These are phyloP conservation scores for Verticillium nubilum DNA, from an alignment of 2,329 filamentous ascomycete species.

Conservation along the genomic window DNA sequence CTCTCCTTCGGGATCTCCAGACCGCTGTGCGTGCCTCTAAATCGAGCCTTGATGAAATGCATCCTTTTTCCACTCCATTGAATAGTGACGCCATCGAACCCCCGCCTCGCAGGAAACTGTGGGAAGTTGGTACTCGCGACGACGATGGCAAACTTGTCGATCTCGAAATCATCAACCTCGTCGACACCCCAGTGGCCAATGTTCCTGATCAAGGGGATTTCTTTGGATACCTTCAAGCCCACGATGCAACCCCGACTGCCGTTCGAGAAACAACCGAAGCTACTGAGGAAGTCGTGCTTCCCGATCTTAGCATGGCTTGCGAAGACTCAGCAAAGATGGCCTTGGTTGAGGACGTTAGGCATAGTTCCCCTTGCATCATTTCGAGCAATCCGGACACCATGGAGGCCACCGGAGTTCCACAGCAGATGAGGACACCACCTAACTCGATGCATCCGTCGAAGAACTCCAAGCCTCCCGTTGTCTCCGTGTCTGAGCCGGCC, in stretches of 20 bases:
- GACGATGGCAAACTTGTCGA: conserved; percentile 58
- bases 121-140: conserved; percentile 66
- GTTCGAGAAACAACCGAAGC: not conserved
- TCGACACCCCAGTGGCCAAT: conserved; percentile 31
- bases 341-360: not conserved
- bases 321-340: not conserved
- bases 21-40: conserved; percentile 57
- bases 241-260: not conserved
- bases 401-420: not conserved
- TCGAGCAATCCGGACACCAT: not conserved
- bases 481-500: not conserved
- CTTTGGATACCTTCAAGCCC: conserved; percentile 26
- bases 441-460: not conserved
- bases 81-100: conserved; percentile 31
- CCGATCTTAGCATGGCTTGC: not conserved
- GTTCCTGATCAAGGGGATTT: conserved; percentile 24
- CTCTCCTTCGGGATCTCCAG: conserved; percentile 57
- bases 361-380: not conserved
- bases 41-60: conserved; percentile 21
- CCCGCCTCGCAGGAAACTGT: conserved; percentile 44
- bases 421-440: not conserved
- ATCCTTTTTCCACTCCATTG: conserved; percentile 32
- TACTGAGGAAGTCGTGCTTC: not conserved
- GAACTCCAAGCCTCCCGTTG: not conserved
- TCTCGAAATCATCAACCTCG: conserved; percentile 55